Percentiles rank a stretch among this genome's conserved stretches.
These are phyloP conservation scores for Trichoderma sp. DNA, from an alignment of 2,329 filamentous ascomycete genomes.

Conservation along the genomic window DNA sequence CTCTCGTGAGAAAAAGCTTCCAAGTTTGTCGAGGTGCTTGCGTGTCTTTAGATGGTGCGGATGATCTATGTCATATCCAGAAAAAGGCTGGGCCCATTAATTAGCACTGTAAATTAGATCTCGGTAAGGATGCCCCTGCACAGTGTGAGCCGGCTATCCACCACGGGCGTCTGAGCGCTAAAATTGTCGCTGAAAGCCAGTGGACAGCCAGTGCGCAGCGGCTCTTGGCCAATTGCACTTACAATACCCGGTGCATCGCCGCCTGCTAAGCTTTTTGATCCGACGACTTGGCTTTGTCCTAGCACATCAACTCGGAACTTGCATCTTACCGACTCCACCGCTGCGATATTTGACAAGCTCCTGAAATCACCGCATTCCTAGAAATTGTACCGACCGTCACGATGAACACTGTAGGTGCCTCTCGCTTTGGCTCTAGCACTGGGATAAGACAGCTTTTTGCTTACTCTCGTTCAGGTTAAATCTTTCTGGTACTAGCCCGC, in stretches of 20 bases:
- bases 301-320: background rate
- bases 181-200: slow-evolving; percentile 4
- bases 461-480: slow-evolving; percentile 46
- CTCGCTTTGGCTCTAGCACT: background rate
- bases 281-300: slow-evolving; percentile 7
- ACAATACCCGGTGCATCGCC: background rate
- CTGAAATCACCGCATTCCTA: background rate
- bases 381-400: background rate
- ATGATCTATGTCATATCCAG: slow-evolving; percentile 20
- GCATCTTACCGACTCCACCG: background rate
- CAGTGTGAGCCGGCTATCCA: slow-evolving; percentile 14
- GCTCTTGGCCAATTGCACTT: background rate
- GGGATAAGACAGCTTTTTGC: background rate
- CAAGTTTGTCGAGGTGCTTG: slow-evolving; percentile 12
- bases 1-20: background rate
- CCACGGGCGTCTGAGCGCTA: slow-evolving; percentile 10
- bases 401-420: slow-evolving; percentile 21
- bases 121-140: background rate
- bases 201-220: background rate
- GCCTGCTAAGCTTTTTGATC: slow-evolving; percentile 14
- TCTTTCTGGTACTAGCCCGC: slow-evolving; percentile 58
- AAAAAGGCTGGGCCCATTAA: background rate
- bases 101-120: slow-evolving; percentile 16
- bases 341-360: background rate
- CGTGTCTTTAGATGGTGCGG: slow-evolving; percentile 19